Conservation (phyloP, 768 basidiomycete species). For the Boletus subcaerulescens region DNA sequence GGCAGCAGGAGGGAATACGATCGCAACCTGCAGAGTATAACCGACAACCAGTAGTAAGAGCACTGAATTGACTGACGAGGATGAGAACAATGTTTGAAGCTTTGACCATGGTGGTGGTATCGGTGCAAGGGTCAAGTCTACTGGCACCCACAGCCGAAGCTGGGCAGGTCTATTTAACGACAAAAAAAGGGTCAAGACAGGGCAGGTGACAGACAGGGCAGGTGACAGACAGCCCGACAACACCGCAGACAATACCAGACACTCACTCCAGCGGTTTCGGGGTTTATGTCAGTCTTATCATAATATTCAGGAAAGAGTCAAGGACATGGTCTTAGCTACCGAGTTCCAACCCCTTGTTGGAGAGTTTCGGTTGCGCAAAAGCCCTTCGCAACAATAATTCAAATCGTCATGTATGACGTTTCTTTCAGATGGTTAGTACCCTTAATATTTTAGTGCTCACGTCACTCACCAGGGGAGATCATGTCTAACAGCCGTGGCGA, state of each 20-base stretch:
- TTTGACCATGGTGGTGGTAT: constrained; percentile 39
- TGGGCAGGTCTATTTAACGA: not conserved
- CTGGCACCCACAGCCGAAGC: constrained; percentile 13
- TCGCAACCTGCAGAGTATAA: constrained; percentile 54
- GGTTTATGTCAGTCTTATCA: constrained; percentile 3
- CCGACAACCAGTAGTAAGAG: not conserved
- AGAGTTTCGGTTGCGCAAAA: constrained; percentile 99
- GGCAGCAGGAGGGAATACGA: constrained; percentile 80
- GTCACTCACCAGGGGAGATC: constrained; percentile 74
- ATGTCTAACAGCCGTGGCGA: constrained; percentile 95
- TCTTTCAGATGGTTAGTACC: not conserved
- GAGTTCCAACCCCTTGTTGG: constrained; percentile 95
- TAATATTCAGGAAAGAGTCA: constrained; percentile 96
- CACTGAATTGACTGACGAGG: constrained; percentile 45
- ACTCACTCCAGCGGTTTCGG: constrained; percentile 9
- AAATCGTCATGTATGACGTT: constrained; percentile 85
- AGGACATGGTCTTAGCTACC: constrained; percentile 99
- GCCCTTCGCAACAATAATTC: constrained; percentile 99
- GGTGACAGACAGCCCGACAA: constrained; percentile 6
- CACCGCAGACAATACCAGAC: too few species aligned
- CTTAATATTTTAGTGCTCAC: constrained; percentile 9
- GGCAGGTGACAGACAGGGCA: not conserved
- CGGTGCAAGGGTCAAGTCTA: not conserved
- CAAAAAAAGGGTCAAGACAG: too few species aligned
- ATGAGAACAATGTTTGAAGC: constrained; percentile 78